Percentiles rank a stretch among this genome's conserved stretches.
phyloP scores from a whole-genome alignment of 176 grass and related monocot species.

The Saccharum officinarum region DNA sequence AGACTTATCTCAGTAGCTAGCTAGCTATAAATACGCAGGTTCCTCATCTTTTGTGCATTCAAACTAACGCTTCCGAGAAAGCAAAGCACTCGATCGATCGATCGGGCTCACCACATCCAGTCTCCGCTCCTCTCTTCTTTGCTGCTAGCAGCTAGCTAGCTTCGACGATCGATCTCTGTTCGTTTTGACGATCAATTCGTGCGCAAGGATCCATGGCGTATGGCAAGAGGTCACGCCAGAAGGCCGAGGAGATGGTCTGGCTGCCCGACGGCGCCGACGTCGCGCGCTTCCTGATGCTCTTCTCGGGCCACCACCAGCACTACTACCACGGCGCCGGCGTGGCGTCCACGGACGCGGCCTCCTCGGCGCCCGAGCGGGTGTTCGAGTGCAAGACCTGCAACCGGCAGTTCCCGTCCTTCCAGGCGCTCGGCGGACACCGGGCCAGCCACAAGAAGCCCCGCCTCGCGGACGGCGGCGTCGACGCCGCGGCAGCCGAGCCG shows the following conservation, averaged over 20 bases:
- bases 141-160: neutral
- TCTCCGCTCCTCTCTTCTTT: neutral
- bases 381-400: slow-evolving; percentile 98
- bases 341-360: neutral
- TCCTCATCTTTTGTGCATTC: slow-evolving; percentile 1
- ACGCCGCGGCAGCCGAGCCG: slow-evolving; percentile 3
- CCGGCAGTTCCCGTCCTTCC: slow-evolving; percentile 82
- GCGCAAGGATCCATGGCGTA: slow-evolving; percentile 34
- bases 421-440: slow-evolving; percentile 92
- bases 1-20: neutral
- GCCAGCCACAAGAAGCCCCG: slow-evolving; percentile 94
- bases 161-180: neutral
- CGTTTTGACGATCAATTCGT: neutral
- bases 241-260: slow-evolving; percentile 36
- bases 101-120: neutral
- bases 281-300: slow-evolving; percentile 64
- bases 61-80: slow-evolving; percentile 3
- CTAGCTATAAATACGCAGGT: slow-evolving; percentile 28
- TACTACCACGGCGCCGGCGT: neutral
- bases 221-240: slow-evolving; percentile 55
- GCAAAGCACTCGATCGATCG: neutral
- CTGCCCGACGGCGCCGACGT: slow-evolving; percentile 55
- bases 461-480: slow-evolving; percentile 19
- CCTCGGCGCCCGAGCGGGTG: slow-evolving; percentile 40
- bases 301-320: slow-evolving; percentile 44